Conservation (phyloP, 371 early-diverging fungal species). For the Zancudomyces culisetae region DNA sequence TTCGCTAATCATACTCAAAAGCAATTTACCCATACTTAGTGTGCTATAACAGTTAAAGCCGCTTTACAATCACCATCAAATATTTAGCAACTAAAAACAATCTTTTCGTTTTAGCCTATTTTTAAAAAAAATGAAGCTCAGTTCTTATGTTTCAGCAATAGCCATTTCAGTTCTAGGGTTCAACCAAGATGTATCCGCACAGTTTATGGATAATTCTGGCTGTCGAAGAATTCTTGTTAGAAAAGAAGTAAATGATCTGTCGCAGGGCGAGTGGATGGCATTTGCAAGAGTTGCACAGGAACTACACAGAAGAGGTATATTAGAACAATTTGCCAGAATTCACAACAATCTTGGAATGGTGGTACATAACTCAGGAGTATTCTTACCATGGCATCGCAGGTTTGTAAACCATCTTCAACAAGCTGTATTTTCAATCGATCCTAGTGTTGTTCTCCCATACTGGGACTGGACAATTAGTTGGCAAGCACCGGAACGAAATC, state of each 20-base stretch:
- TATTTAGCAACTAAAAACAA: too few relatives aligned
- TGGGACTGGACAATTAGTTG: slow-evolving; percentile 26
- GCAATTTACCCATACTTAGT: too few relatives aligned
- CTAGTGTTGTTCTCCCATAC: slow-evolving; percentile 27
- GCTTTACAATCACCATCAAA: too few relatives aligned
- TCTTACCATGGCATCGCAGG: slow-evolving; percentile 22
- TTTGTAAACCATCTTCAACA: slow-evolving; percentile 23
- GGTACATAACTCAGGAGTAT: slow-evolving; percentile 21
- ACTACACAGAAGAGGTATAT: slow-evolving; percentile 22
- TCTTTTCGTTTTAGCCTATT: too few relatives aligned
- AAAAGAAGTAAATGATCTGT: slow-evolving; percentile 14
- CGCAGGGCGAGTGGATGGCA: slow-evolving; percentile 11
- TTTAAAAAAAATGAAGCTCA: too few relatives aligned
- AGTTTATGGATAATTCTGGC: too few relatives aligned
- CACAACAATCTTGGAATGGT: slow-evolving; percentile 18
- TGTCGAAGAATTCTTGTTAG: slow-evolving; percentile 4
- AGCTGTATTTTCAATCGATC: slow-evolving; percentile 25
- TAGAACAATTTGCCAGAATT: slow-evolving; percentile 25
- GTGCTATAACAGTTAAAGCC: too few relatives aligned
- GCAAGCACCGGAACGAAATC: slow-evolving; percentile 14
- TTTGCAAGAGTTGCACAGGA: slow-evolving; percentile 19
- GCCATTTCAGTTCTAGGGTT: too few relatives aligned
- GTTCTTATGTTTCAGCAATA: too few relatives aligned
- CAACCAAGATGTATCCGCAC: too few relatives aligned
- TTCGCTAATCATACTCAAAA: too few relatives aligned